A percentile compares a stretch with the other conserved stretches of the same genome.
phyloP scores from a whole-genome alignment of 2,329 filamentous ascomycete species.

The Neopestalotiopsis sp. region DNA sequence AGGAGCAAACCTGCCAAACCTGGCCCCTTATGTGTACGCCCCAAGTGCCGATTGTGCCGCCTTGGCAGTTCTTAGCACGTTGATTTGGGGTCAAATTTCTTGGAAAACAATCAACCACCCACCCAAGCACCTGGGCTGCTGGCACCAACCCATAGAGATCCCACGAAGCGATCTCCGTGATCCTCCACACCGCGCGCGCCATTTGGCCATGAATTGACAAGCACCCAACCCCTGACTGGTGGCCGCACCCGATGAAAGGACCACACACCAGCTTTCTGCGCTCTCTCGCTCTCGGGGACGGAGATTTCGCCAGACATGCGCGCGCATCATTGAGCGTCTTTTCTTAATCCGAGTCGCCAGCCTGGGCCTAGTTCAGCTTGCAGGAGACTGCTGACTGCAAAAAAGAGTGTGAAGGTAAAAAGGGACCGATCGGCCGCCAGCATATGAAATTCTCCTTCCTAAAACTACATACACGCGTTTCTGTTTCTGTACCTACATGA shows the following conservation, averaged over 20 bases:
- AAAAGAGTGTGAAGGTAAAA: neutral
- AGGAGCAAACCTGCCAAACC: neutral
- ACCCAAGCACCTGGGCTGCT: neutral
- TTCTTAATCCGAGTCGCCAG: neutral
- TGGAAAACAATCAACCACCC: neutral
- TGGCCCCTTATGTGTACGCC: neutral
- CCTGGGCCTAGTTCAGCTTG: neutral
- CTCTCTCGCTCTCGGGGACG: neutral
- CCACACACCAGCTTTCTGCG: neutral
- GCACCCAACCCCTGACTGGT: neutral
- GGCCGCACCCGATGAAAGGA: neutral
- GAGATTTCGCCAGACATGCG: neutral
- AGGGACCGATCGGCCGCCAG: neutral
- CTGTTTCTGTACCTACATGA: neutral
- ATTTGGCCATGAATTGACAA: too few relatives aligned
- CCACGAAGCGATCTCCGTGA: slow-evolving; percentile 1
- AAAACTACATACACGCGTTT: slow-evolving; percentile 8
- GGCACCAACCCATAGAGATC: neutral
- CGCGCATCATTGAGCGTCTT: neutral
- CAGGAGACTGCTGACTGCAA: neutral
- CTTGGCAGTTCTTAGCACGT: slow-evolving; percentile 2
- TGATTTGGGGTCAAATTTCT: slow-evolving; percentile 1
- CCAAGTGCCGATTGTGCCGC: slow-evolving; percentile 7
- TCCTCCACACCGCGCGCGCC: neutral
- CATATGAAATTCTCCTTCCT: slow-evolving; percentile 6